Conservation (phyloP, 78 protist genomes). For the Monosiga brevicollis region DNA sequence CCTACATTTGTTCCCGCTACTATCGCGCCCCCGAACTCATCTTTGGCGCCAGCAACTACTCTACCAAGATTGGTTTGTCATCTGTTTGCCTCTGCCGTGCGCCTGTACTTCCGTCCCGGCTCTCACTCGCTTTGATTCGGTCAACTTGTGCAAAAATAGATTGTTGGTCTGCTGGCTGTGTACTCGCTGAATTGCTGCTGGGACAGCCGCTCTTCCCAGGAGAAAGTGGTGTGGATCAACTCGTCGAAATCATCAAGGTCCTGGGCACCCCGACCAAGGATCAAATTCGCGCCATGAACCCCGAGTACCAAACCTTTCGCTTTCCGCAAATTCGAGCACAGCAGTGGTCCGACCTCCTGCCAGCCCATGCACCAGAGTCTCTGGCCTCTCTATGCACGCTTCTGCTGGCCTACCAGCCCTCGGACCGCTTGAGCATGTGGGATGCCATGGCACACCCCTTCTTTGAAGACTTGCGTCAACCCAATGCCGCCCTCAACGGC, state of each 20-base stretch:
- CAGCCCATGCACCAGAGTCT: too few species aligned
- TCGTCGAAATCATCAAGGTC: conserved; percentile 92
- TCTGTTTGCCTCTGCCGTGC: too few species aligned
- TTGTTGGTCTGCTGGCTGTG: conserved; percentile 86
- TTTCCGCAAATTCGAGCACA: too few species aligned
- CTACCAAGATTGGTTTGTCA: conserved; percentile 81
- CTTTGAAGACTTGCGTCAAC: conserved; percentile 79
- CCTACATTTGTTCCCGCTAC: conserved; percentile 99
- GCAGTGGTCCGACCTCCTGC: too few species aligned
- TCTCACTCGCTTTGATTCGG: too few species aligned
- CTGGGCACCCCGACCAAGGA: conserved; percentile 85
- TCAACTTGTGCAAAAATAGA: too few species aligned
- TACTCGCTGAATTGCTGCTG: conserved; percentile 85
- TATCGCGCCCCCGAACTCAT: conserved; percentile 99
- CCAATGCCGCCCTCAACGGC: conserved; percentile 28
- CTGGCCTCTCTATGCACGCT: too few species aligned
- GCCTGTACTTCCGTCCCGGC: too few species aligned
- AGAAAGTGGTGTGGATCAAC: conserved; percentile 89
- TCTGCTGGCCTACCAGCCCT: conserved; percentile 76
- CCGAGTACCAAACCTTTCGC: conserved; percentile 34
- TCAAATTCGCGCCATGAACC: conserved; percentile 84
- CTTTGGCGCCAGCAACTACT: conserved; percentile 94
- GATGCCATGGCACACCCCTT: conserved; percentile 78
- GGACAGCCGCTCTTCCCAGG: conserved; percentile 93
- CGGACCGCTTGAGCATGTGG: conserved; percentile 50